Percentiles rank a stretch among this genome's conserved stretches.
Conservation (phyloP, 768 basidiomycete species). For the Tricholoma sp. region DNA sequence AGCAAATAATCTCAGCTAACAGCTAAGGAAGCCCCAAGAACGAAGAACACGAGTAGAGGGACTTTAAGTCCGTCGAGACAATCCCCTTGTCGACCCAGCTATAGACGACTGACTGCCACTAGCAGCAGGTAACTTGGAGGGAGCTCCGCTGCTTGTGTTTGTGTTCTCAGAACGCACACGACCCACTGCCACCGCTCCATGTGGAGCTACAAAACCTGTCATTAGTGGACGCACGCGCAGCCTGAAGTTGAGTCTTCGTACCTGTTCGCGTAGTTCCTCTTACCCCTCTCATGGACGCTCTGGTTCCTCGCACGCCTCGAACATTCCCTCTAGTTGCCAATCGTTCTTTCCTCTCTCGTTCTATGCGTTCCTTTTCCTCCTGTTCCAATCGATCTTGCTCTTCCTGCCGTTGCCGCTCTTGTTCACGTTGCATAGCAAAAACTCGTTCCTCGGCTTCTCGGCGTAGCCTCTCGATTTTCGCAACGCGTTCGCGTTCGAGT, state of each 20-base stretch:
- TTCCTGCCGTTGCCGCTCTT: conserved; percentile 46
- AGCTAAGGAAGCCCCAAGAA: no score
- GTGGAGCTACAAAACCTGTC: neutral
- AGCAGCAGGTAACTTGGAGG: conserved; percentile 13
- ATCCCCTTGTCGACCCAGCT: conserved; percentile 6
- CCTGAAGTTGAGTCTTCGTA: conserved; percentile 12
- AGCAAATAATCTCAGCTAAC: no score
- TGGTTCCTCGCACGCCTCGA: conserved; percentile 68
- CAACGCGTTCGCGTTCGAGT: conserved; percentile 43
- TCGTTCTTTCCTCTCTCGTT: conserved; percentile 42
- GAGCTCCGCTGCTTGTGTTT: neutral
- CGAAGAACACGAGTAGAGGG: no score
- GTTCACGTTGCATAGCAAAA: conserved; percentile 23
- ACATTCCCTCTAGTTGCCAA: conserved; percentile 47
- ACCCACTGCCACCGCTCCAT: conserved; percentile 2
- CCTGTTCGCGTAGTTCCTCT: conserved; percentile 35
- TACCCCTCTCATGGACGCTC: conserved; percentile 54
- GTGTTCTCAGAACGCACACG: conserved; percentile 1
- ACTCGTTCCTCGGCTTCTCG: conserved; percentile 44
- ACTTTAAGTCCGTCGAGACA: conserved; percentile 6
- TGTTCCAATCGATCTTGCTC: conserved; percentile 39
- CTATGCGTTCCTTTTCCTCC: conserved; percentile 34
- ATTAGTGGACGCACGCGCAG: neutral
- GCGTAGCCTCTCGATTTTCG: conserved; percentile 35
- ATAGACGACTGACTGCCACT: conserved; percentile 6